Base-by-base conservation (phyloP, 257 asterid genomes). In the Avicennia marina region DNA sequence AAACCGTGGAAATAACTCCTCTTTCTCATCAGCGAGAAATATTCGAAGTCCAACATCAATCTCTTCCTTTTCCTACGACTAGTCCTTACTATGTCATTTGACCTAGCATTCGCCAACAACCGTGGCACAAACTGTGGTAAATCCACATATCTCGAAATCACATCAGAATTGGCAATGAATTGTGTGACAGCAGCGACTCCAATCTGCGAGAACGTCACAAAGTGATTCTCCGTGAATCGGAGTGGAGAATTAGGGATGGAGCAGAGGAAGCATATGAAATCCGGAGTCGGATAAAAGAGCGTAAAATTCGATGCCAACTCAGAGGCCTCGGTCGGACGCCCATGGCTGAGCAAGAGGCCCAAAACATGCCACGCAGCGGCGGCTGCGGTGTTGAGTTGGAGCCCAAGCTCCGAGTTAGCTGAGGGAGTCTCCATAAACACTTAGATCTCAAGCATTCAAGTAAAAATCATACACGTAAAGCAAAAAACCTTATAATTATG, bases 161-260 rank as follows among this genome's bases (percentile, higher is more conserved):
- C 41, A 44, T 59, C 57, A 5, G 67, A 70, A 69, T 66, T 77
- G 0, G 62, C 60, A 8, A 75, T 32, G 39, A 81, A 81, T 12
- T 64, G 74, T 2, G 56, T 67, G 0, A 76, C 18, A 11, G 84
- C 65, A 10, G 46, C 48, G 48, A 70, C 62, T 66, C 84, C 97
- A 3, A 44, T 9, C n/a, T 47, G 55, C 18, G 97, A 89, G 42
- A 81, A 27, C 2, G 90, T 81, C 44, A 86, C 87, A 4, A 73
- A 57, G 44, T 24, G 51, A 60, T 69, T 65, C 1, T 50, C 63
- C 41, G 63, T 62, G 19, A 86, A 74, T 39, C 33, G 38, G 59
- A 89, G 60, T 7, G 97, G 97, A 41, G 94, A 89, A 66, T 76
- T 40, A 1, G 82, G 91, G 57, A 86, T 71, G 10, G 72, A 73